These are phyloP conservation scores for Fistulinella staudtii DNA, from an alignment of 1,284 basidiomycete species.

Conservation along the genomic window DNA sequence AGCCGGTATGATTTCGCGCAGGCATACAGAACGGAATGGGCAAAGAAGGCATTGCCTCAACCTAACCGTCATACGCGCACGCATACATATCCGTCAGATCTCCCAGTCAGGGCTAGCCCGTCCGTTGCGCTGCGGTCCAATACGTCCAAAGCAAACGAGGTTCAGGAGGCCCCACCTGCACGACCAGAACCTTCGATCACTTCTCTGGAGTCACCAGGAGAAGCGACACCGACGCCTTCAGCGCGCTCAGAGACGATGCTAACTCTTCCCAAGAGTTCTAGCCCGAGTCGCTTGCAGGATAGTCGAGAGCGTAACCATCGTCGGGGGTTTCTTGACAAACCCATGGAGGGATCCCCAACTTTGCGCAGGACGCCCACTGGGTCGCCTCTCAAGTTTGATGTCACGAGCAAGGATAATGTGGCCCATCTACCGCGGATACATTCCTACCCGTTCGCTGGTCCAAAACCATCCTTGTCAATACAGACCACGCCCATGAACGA, in stretches of 20 bases:
- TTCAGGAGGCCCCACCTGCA: neutral
- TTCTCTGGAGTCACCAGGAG: constrained; percentile 41
- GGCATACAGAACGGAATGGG: constrained; percentile 47
- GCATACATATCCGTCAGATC: constrained; percentile 36
- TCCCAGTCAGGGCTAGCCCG: constrained; percentile 18
- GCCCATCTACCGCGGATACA: constrained; percentile 26
- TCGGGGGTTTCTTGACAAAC: constrained; percentile 44
- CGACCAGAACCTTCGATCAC: constrained; percentile 1
- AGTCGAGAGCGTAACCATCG: constrained; percentile 43
- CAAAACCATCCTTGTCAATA: constrained; percentile 21
- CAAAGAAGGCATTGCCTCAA: constrained; percentile 20
- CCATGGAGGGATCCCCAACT: constrained; percentile 17
- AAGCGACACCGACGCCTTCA: constrained; percentile 18
- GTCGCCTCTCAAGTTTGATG: constrained; percentile 31
- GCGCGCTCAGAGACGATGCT: constrained; percentile 8
- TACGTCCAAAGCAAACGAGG: constrained; percentile 2
- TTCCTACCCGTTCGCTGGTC: constrained; percentile 38
- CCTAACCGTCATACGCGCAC: constrained; percentile 31
- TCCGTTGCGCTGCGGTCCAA: constrained; percentile 39
- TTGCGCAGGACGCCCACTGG: constrained; percentile 43
- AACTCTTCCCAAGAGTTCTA: constrained; percentile 26
- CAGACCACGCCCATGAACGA: constrained; percentile 2
- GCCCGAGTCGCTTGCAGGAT: too few species aligned
- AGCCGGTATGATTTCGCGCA: constrained; percentile 55
- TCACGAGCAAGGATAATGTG: neutral